These are phyloP conservation scores for Puccinia triticina DNA, from an alignment of 1,284 basidiomycete genomes.

Conservation along the genomic window DNA sequence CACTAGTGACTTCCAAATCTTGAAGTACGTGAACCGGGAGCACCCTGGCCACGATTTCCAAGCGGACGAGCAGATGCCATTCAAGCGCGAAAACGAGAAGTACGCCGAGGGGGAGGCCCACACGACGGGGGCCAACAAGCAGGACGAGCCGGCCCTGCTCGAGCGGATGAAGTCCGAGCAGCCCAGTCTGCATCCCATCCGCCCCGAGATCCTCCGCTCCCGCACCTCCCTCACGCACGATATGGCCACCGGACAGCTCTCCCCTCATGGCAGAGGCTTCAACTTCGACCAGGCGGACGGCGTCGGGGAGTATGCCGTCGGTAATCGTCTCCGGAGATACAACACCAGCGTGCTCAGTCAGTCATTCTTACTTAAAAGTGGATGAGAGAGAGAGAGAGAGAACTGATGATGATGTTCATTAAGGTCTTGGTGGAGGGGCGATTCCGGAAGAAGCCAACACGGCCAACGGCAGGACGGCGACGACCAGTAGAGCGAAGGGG, in stretches of 20 bases:
- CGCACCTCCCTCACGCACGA: slow-evolving; percentile 46
- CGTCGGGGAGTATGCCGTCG: slow-evolving; percentile 43
- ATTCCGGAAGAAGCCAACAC: neutral
- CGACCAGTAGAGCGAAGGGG: neutral
- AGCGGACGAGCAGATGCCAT: slow-evolving; percentile 50
- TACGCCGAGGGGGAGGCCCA: slow-evolving; percentile 7
- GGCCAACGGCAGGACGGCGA: neutral
- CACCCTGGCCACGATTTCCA: slow-evolving; percentile 44
- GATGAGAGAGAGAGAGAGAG: neutral
- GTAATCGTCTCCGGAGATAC: slow-evolving; percentile 47
- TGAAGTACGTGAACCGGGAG: slow-evolving; percentile 57
- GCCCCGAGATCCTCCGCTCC: slow-evolving; percentile 18
- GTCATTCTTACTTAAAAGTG: neutral
- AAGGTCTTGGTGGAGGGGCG: slow-evolving; percentile 8
- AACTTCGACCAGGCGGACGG: slow-evolving; percentile 51
- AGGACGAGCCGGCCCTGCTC: no score
- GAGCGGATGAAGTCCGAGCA: slow-evolving; percentile 13
- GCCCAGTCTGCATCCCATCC: neutral
- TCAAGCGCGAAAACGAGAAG: slow-evolving; percentile 31
- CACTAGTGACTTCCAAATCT: slow-evolving; percentile 78
- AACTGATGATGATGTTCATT: neutral
- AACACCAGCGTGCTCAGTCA: slow-evolving; percentile 46
- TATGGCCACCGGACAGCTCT: slow-evolving; percentile 48
- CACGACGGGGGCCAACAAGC: neutral
- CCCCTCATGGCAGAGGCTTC: slow-evolving; percentile 42